A percentile compares a stretch with the other conserved stretches of the same genome.
phyloP scores from a whole-genome alignment of 2,329 filamentous ascomycete genomes.

The Fusarium succisae region DNA sequence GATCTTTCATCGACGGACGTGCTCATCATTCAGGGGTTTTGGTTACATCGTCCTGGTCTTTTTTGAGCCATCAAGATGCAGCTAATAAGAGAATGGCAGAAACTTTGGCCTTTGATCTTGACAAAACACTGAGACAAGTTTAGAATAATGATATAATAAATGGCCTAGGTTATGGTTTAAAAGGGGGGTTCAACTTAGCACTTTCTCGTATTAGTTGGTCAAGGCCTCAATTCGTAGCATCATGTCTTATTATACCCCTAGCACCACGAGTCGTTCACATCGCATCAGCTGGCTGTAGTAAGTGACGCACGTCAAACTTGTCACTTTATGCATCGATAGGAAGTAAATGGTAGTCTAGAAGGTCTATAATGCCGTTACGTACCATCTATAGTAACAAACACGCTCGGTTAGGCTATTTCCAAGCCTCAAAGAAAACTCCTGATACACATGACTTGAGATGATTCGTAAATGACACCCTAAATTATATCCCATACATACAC shows the following conservation, averaged over 20 bases:
- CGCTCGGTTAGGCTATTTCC: neutral
- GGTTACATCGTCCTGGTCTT: slow-evolving; percentile 30
- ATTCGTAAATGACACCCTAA: slow-evolving; percentile 24
- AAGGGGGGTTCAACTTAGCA: too few relatives aligned
- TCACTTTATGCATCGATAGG: neutral
- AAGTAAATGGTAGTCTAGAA: neutral
- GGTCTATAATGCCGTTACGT: slow-evolving; percentile 22
- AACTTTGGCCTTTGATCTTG: neutral
- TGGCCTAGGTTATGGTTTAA: neutral
- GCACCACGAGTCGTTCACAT: neutral
- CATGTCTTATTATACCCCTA: neutral
- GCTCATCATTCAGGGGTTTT: slow-evolving; percentile 9
- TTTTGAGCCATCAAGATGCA: slow-evolving; percentile 12
- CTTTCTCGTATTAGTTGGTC: neutral
- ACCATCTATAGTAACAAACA: slow-evolving; percentile 29
- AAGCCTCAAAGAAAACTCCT: slow-evolving; percentile 17
- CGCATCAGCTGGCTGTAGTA: neutral
- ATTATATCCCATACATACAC: slow-evolving; percentile 40
- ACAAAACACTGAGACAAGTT: neutral
- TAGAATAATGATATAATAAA: neutral
- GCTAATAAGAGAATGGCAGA: neutral
- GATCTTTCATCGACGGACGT: slow-evolving; percentile 14
- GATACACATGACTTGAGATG: slow-evolving; percentile 11
- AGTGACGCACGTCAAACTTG: neutral
- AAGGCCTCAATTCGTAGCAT: neutral